Evolutionary conservation across 805 yeast genomes (phyloP).

Genomic region (Priceomyces carsonii): DNA sequence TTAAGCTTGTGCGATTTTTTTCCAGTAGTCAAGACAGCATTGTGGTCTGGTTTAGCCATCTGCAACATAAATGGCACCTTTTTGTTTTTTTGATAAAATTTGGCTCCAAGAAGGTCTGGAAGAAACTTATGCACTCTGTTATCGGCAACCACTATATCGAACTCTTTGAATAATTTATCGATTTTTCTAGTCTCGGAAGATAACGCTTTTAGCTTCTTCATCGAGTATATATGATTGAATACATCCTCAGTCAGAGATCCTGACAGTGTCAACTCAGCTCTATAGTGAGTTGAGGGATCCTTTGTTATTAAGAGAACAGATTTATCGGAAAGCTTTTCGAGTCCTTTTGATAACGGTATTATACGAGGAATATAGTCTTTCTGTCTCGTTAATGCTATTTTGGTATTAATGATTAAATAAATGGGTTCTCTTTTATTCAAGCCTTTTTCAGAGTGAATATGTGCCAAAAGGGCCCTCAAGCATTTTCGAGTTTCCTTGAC

Average conservation of each 20-base stretch:
- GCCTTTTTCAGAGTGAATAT: conserved; percentile 14
- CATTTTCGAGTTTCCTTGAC: conserved; percentile 13
- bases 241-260: conserved; percentile 59
- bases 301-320: conserved; percentile 66
- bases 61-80: conserved; percentile 70
- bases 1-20: conserved; percentile 43
- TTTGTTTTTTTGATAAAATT: conserved; percentile 62
- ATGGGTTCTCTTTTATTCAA: conserved; percentile 21
- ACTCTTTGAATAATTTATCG: conserved; percentile 54
- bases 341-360: conserved; percentile 52
- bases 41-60: conserved; percentile 46
- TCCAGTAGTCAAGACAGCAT: conserved; percentile 31
- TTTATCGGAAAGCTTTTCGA: conserved; percentile 50
- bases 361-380: conserved; percentile 45
- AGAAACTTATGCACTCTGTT: conserved; percentile 63
- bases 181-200: conserved; percentile 45
- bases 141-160: conserved; percentile 70
- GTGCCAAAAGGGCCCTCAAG: conserved; percentile 14
- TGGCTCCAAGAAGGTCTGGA: conserved; percentile 57
- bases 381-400: conserved; percentile 22
- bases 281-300: conserved; percentile 65
- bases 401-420: conserved; percentile 35
- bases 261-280: conserved; percentile 47
- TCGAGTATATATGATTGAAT: conserved; percentile 61
- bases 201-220: conserved; percentile 54